Evolutionary conservation across 805 yeast species (phyloP).

Genomic region (Cyberlindnera meyerae): DNA sequence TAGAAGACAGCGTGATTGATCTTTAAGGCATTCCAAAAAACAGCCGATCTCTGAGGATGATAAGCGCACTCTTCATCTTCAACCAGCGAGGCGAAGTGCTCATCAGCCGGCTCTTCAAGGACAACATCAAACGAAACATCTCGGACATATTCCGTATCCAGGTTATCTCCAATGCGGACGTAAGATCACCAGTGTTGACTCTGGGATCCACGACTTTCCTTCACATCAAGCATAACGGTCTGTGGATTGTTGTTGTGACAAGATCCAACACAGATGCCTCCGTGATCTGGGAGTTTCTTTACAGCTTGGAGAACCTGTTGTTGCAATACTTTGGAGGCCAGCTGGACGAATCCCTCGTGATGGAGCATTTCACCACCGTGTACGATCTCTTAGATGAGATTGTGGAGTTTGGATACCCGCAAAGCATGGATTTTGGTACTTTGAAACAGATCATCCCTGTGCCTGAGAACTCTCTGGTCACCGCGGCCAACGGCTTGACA

Average conservation of each 20-base stretch:
- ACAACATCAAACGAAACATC: constrained; percentile 71
- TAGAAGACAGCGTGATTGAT: too few relatives aligned
- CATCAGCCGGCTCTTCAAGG: constrained; percentile 66
- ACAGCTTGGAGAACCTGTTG: constrained; percentile 53
- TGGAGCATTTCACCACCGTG: constrained; percentile 60
- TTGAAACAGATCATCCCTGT: constrained; percentile 34
- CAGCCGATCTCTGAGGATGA: constrained; percentile 42
- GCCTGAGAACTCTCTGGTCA: constrained; percentile 2
- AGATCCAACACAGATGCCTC: constrained; percentile 86
- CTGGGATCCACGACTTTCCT: constrained; percentile 90
- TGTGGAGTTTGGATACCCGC: constrained; percentile 75
- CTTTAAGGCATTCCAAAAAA: too few relatives aligned
- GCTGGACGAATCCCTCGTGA: constrained; percentile 43
- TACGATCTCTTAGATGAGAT: constrained; percentile 77
- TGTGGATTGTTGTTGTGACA: constrained; percentile 88
- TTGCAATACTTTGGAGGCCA: constrained; percentile 34
- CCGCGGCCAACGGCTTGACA: background rate
- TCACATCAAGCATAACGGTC: constrained; percentile 54
- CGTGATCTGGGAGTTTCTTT: constrained; percentile 71
- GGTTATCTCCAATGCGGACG: constrained; percentile 64
- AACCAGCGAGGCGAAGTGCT: constrained; percentile 80
- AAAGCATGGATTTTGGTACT: constrained; percentile 47
- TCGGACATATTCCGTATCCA: constrained; percentile 90
- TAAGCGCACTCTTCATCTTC: constrained; percentile 75
- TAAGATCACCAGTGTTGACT: constrained; percentile 69